A percentile compares a stretch with the other conserved stretches of the same genome.
These are phyloP conservation scores for Yamadazyma takamatsuzukensis DNA, from an alignment of 805 yeast genomes.

Conservation along the genomic window DNA sequence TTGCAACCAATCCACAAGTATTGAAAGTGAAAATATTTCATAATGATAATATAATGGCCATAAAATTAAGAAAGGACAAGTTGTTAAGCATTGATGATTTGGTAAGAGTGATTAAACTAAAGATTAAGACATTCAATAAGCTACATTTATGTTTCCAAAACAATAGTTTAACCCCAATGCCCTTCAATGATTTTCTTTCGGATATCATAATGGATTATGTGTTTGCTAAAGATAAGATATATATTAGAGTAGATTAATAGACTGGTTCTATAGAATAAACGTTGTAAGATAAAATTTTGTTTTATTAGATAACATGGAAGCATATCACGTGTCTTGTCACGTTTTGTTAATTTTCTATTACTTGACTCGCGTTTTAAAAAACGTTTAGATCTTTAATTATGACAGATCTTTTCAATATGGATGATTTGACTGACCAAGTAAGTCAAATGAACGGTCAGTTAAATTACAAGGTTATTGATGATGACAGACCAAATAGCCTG, in stretches of 20 bases:
- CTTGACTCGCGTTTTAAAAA: too few species aligned
- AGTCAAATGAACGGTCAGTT: constrained; percentile 9
- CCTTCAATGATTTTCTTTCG: constrained; percentile 4
- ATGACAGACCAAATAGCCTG: too few species aligned
- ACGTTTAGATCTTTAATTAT: background rate
- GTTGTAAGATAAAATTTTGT: too few species aligned
- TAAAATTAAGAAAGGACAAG: constrained; percentile 12
- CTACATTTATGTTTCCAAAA: constrained; percentile 7
- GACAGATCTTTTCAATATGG: constrained; percentile 12
- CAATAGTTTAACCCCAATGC: constrained; percentile 8
- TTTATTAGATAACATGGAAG: too few species aligned
- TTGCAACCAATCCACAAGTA: background rate
- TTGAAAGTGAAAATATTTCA: constrained; percentile 8
- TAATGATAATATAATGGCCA: background rate
- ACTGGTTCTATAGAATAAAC: too few species aligned
- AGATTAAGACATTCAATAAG: constrained; percentile 3
- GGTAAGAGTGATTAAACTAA: constrained; percentile 6
- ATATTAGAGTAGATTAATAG: constrained; percentile 6
- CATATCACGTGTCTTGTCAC: too few species aligned
- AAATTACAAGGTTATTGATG: background rate
- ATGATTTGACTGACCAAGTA: constrained; percentile 11
- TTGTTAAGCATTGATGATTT: constrained; percentile 7
- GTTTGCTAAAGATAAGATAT: constrained; percentile 9
- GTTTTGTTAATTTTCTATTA: too few species aligned
- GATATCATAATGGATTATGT: constrained; percentile 13